phyloP scores from a whole-genome alignment of 768 basidiomycete genomes.

The Imleria badia region DNA sequence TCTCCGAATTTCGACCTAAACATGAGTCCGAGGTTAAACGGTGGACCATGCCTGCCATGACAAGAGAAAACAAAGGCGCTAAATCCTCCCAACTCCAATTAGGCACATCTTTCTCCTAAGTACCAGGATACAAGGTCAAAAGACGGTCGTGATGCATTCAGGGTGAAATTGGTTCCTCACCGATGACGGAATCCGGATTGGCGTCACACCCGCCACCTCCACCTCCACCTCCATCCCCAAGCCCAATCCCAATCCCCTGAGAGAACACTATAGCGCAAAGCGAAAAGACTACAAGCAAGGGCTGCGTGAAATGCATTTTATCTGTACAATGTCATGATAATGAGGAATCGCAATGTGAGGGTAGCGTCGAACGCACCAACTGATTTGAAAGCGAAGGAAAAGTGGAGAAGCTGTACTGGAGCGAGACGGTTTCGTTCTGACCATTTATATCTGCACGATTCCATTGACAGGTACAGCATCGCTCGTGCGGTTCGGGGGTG shows the following conservation, averaged over 20 bases:
- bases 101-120: neutral
- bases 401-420: neutral
- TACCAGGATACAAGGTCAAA: neutral
- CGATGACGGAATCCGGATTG: neutral
- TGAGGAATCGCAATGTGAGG: neutral
- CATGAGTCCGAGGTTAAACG: no score
- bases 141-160: neutral
- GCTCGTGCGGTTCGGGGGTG: no score
- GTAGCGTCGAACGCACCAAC: neutral
- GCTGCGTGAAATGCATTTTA: neutral
- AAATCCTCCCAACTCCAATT: no score
- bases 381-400: neutral
- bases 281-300: neutral
- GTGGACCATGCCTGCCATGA: no score
- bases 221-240: no score
- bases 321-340: neutral
- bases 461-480: no score
- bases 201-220: neutral
- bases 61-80: no score
- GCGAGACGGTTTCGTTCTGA: neutral
- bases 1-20: no score
- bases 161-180: neutral
- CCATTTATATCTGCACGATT: neutral
- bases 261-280: neutral
- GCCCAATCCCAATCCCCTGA: no score